Evolutionary conservation across 2,329 filamentous ascomycete genomes (phyloP).

Genomic region (Alternaria incomplexa): DNA sequence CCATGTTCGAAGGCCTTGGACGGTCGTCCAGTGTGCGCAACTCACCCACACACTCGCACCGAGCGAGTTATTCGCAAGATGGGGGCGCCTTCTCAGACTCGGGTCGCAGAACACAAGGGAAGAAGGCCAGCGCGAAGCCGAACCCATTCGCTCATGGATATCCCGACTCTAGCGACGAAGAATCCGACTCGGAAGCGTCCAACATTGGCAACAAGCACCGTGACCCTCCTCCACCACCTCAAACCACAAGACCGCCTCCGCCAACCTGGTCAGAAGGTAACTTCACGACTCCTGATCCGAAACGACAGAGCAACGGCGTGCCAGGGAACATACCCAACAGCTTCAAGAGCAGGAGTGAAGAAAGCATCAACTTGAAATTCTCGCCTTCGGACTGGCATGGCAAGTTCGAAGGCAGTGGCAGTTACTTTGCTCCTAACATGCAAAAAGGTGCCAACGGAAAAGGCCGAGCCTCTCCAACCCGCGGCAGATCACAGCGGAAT

Average conservation of each 20-base stretch:
- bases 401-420: conserved; percentile 51
- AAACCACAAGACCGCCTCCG: conserved; percentile 23
- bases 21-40: conserved; percentile 62
- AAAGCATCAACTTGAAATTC: conserved; percentile 58
- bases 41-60: conserved; percentile 46
- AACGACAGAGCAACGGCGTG: conserved; percentile 16
- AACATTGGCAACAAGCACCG: conserved; percentile 19
- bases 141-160: conserved; percentile 38
- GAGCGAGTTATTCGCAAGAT: conserved; percentile 31
- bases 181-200: conserved; percentile 34
- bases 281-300: conserved; percentile 28
- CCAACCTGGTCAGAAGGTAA: conserved; percentile 22
- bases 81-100: conserved; percentile 40
- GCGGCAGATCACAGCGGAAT: conserved; percentile 36
- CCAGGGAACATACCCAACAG: conserved; percentile 30
- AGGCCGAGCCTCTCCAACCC: conserved; percentile 40
- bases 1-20: conserved; percentile 59
- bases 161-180: conserved; percentile 38
- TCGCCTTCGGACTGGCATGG: conserved; percentile 55
- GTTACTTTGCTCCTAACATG: conserved; percentile 51
- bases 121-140: conserved; percentile 30
- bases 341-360: conserved; percentile 55
- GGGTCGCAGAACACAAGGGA: conserved; percentile 34
- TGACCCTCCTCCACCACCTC: conserved; percentile 19
- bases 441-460: conserved; percentile 30